A percentile compares a stretch with the other conserved stretches of the same genome.
Evolutionary conservation across 441 rosid species (phyloP).

Genomic region (Pelargonium citronellum): DNA sequence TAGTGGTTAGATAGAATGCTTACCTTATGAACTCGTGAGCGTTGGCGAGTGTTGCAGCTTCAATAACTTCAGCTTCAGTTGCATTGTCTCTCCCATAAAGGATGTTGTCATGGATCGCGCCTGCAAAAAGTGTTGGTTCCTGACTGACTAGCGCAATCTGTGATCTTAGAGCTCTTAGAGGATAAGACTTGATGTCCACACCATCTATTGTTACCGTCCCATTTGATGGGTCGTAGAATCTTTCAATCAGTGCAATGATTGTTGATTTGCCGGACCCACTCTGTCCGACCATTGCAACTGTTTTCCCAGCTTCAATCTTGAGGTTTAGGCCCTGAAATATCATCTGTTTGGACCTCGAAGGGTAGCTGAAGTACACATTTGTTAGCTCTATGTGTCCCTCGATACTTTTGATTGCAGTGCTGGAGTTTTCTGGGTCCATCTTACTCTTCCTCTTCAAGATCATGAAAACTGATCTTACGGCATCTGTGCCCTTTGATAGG

Average conservation of each 20-base stretch:
- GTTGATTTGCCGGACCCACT: conserved; percentile 34
- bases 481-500: conserved; percentile 20
- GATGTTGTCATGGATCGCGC: conserved; percentile 21
- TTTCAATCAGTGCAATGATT: conserved; percentile 21
- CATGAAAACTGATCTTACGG: conserved; percentile 16
- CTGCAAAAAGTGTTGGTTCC: conserved; percentile 20
- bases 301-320: conserved; percentile 18
- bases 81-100: conserved; percentile 19
- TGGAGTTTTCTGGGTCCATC: conserved; percentile 15
- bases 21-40: conserved; percentile 22
- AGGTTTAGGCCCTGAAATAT: conserved; percentile 19
- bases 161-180: conserved; percentile 19
- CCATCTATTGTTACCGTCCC: conserved; percentile 22
- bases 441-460: conserved; percentile 16
- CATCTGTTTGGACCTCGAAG: conserved; percentile 19
- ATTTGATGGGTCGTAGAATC: conserved; percentile 24
- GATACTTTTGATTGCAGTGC: not conserved
- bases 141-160: conserved; percentile 13
- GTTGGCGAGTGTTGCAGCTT: conserved; percentile 20
- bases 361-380: conserved; percentile 21
- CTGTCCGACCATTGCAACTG: conserved; percentile 23
- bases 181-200: conserved; percentile 14
- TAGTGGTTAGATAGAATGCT: not conserved
- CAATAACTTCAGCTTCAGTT: conserved; percentile 16
- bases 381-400: conserved; percentile 19